phyloP scores from a whole-genome alignment of 2,329 filamentous ascomycete genomes.

The Myriosclerotinia duriaeana region DNA sequence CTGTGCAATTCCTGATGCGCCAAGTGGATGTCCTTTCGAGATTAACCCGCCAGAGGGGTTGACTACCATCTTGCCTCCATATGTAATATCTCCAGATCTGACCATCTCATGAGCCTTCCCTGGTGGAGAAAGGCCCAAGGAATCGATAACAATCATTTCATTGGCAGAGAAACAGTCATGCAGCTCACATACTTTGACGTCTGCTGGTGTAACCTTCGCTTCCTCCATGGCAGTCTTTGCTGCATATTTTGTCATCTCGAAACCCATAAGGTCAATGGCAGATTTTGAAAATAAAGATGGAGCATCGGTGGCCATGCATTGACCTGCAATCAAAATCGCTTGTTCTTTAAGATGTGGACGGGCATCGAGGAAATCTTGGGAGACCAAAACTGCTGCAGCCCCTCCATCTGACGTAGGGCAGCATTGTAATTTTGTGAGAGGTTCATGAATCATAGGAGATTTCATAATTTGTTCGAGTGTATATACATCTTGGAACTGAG shows the following conservation, averaged over 20 bases:
- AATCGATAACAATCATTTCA: conserved; percentile 88
- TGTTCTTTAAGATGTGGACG: conserved; percentile 78
- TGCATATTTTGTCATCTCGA: conserved; percentile 76
- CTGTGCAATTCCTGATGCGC: conserved; percentile 91
- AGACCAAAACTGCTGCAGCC: conserved; percentile 85
- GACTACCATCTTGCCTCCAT: conserved; percentile 73
- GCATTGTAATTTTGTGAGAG: conserved; percentile 97
- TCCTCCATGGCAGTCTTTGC: conserved; percentile 69
- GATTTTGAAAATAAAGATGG: conserved; percentile 75
- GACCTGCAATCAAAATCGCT: conserved; percentile 86
- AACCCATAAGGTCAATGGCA: conserved; percentile 86
- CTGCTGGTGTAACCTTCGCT: conserved; percentile 64
- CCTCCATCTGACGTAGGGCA: conserved; percentile 94
- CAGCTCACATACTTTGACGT: conserved; percentile 83
- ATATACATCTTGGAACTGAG: conserved; percentile 95
- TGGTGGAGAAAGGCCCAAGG: conserved; percentile 71
- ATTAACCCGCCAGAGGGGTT: conserved; percentile 95
- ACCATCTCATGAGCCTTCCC: conserved; percentile 94
- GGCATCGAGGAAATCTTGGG: conserved; percentile 81
- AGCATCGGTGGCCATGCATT: conserved; percentile 81
- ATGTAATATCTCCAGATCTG: conserved; percentile 83
- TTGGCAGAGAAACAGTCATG: conserved; percentile 98
- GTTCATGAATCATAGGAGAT: conserved; percentile 75
- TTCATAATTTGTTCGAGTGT: conserved; percentile 77
- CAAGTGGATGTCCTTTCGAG: conserved; percentile 92